A percentile compares a stretch with the other conserved stretches of the same genome.
These are phyloP conservation scores for Podospora australis DNA, from an alignment of 495 filamentous ascomycete genomes.

Conservation along the genomic window DNA sequence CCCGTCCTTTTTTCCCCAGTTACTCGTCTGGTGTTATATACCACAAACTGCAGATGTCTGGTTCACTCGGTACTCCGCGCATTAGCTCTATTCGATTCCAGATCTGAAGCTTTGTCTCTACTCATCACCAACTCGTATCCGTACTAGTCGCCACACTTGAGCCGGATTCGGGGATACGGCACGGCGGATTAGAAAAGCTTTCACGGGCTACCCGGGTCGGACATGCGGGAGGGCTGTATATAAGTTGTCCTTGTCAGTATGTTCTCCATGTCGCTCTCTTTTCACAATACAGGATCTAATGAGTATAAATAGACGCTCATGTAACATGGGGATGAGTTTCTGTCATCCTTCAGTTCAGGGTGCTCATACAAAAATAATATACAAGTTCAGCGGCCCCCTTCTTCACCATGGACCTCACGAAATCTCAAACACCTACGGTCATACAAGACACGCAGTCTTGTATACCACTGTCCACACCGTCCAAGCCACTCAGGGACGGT, in stretches of 20 bases:
- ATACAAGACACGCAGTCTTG: slow-evolving; percentile 31
- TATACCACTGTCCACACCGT: slow-evolving; percentile 38
- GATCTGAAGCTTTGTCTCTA: neutral
- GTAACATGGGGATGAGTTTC: too few relatives aligned
- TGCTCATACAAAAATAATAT: too few relatives aligned
- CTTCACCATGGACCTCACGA: slow-evolving; percentile 1
- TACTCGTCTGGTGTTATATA: too few relatives aligned
- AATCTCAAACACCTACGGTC: slow-evolving; percentile 11
- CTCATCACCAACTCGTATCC: slow-evolving; percentile 4
- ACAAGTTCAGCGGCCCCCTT: neutral
- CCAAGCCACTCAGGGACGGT: slow-evolving; percentile 32
- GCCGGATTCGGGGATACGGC: slow-evolving; percentile 2
- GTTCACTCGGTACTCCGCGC: too few relatives aligned
- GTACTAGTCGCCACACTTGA: slow-evolving; percentile 7
- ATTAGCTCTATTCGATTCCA: too few relatives aligned
- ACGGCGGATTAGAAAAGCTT: neutral
- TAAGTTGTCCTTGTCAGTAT: too few relatives aligned
- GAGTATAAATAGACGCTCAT: too few relatives aligned
- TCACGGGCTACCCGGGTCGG: neutral
- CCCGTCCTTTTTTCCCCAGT: too few relatives aligned
- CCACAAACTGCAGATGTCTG: too few relatives aligned
- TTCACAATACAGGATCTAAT: too few relatives aligned
- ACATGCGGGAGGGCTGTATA: neutral
- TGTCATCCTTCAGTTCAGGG: too few relatives aligned
- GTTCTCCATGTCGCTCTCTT: too few relatives aligned